These are phyloP conservation scores for Oryza meridionalis DNA, from an alignment of 176 grass and related monocot species.

Conservation along the genomic window DNA sequence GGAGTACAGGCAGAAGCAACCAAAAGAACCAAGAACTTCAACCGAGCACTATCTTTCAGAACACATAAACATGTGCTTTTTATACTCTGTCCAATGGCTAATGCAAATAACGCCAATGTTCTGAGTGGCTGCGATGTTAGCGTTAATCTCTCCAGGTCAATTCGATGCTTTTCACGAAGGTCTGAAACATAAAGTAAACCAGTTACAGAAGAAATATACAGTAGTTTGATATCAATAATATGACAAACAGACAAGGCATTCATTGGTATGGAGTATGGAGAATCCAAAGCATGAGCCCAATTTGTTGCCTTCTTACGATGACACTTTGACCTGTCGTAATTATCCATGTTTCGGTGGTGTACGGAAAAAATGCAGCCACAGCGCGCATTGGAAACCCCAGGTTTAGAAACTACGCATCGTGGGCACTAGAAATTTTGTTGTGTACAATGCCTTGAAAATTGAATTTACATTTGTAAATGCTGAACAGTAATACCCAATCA, in stretches of 20 bases:
- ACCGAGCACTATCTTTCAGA: constrained; percentile 51
- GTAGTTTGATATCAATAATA: constrained; percentile 3
- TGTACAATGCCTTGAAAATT: background rate
- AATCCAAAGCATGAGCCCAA: constrained; percentile 18
- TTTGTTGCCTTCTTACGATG: background rate
- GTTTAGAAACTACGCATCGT: background rate
- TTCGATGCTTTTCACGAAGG: constrained; percentile 61
- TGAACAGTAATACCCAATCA: background rate
- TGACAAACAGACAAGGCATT: background rate
- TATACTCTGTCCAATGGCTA: constrained; percentile 67
- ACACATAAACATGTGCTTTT: constrained; percentile 59
- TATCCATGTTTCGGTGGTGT: background rate
- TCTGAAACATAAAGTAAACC: constrained; percentile 56
- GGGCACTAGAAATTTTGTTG: background rate
- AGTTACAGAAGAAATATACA: constrained; percentile 28
- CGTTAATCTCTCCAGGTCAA: constrained; percentile 68
- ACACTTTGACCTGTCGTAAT: background rate
- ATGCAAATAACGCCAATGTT: constrained; percentile 64
- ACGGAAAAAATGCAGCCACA: background rate
- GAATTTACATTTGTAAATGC: constrained; percentile 16
- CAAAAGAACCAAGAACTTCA: constrained; percentile 55
- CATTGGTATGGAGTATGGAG: background rate
- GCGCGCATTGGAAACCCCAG: background rate
- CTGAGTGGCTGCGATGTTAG: constrained; percentile 70
- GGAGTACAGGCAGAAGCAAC: constrained; percentile 42